These are phyloP conservation scores for Hypoxylon sp. DNA, from an alignment of 2,329 filamentous ascomycete genomes.

Conservation along the genomic window DNA sequence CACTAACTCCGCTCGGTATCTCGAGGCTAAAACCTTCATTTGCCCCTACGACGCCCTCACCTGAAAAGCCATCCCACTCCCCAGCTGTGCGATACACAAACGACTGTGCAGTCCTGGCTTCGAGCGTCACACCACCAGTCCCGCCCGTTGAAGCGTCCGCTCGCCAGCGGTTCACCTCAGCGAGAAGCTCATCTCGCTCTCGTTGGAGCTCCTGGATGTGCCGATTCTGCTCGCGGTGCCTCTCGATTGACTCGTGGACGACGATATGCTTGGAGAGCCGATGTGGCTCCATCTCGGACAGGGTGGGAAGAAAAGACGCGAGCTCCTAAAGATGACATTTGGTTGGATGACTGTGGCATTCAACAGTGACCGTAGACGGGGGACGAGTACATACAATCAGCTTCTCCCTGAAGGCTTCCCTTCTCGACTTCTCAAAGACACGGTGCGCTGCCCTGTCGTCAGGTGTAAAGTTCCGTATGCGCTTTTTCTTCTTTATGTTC, in stretches of 20 bases:
- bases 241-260: constrained; percentile 56
- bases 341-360: constrained; percentile 27
- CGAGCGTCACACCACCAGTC: constrained; percentile 9
- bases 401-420: constrained; percentile 60
- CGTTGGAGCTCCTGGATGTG: constrained; percentile 43
- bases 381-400: constrained; percentile 53
- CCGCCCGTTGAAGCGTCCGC: constrained; percentile 26
- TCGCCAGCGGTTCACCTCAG: constrained; percentile 47
- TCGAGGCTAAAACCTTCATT: constrained; percentile 15
- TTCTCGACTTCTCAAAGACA: constrained; percentile 58
- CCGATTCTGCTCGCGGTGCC: constrained; percentile 50
- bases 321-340: constrained; percentile 51
- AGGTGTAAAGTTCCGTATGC: constrained; percentile 58
- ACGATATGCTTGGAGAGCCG: constrained; percentile 60
- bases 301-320: constrained; percentile 55
- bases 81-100: constrained; percentile 24
- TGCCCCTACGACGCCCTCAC: constrained; percentile 17
- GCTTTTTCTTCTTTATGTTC: constrained; percentile 52
- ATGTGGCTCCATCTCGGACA: constrained; percentile 54
- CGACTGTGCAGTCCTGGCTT: constrained; percentile 24
- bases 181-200: constrained; percentile 46
- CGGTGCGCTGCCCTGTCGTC: constrained; percentile 60
- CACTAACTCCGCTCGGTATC: constrained; percentile 10
- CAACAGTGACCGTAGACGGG: constrained; percentile 1
- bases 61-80: constrained; percentile 18